Evolutionary conservation across 2,329 filamentous ascomycete species (phyloP).

Genomic region (Fusarium sp.): DNA sequence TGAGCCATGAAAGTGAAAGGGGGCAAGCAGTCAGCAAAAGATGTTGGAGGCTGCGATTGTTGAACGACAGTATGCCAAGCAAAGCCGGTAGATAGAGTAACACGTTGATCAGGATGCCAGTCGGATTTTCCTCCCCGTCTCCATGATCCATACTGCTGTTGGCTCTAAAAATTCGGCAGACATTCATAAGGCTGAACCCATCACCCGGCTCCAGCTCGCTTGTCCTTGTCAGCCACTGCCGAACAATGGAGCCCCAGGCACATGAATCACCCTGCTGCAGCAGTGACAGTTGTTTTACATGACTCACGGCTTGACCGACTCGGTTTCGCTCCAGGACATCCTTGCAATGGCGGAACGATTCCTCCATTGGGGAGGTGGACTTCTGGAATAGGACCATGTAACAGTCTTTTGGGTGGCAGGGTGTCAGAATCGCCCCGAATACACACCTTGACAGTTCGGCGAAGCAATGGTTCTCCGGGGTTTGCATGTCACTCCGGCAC

Average conservation of each 20-base stretch:
- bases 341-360: not conserved
- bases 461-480: not conserved
- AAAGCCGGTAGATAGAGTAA: not conserved
- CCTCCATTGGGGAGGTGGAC: not conserved
- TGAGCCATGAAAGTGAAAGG: not conserved
- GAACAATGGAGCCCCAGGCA: not conserved
- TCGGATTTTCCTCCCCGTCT: not conserved
- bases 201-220: not conserved
- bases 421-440: not conserved
- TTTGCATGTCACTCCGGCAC: not conserved
- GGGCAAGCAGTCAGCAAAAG: not conserved
- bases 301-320: not conserved
- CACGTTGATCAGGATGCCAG: not conserved
- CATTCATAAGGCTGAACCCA: conserved; percentile 1
- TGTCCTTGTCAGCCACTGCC: not conserved
- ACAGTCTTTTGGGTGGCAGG: not conserved
- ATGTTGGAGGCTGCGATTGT: not conserved
- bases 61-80: not conserved
- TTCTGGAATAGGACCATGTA: not conserved
- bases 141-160: not conserved
- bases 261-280: not conserved
- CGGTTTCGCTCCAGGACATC: not conserved
- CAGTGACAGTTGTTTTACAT: not conserved
- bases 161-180: not conserved
- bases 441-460: not conserved